A percentile compares a stretch with the other conserved stretches of the same genome.
Evolutionary conservation across 495 filamentous ascomycete genomes (phyloP).

Genomic region (Xylaria scruposa): DNA sequence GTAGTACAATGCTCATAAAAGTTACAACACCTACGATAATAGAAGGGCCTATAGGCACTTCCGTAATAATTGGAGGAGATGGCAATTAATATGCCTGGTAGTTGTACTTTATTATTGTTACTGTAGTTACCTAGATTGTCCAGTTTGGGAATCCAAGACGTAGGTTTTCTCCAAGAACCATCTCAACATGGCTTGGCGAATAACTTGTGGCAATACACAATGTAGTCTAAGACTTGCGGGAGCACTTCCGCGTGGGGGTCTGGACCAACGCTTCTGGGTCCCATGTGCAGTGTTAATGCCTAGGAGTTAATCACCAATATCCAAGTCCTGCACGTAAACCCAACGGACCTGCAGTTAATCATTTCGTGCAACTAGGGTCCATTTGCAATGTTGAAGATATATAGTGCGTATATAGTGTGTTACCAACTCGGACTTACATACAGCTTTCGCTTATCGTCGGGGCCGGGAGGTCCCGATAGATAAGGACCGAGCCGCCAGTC

Average conservation of each 20-base stretch:
- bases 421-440: neutral
- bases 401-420: neutral
- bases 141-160: neutral
- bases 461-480: conserved; percentile 10
- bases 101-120: neutral
- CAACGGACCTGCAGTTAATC: conserved; percentile 1
- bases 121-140: neutral
- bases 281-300: neutral
- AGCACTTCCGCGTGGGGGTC: neutral
- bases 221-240: neutral
- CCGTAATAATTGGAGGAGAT: neutral
- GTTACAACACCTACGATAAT: neutral
- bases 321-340: conserved; percentile 16
- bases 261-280: neutral
- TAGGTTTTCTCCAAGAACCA: neutral
- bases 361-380: conserved; percentile 2
- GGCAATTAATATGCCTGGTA: neutral
- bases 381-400: neutral
- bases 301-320: neutral
- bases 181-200: neutral
- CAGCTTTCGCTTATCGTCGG: conserved; percentile 16
- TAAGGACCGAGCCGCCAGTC: conserved; percentile 10
- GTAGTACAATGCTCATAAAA: neutral
- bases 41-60: neutral
- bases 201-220: neutral